phyloP scores from a whole-genome alignment of 257 asterid species.

The Euphrasia confusa region DNA sequence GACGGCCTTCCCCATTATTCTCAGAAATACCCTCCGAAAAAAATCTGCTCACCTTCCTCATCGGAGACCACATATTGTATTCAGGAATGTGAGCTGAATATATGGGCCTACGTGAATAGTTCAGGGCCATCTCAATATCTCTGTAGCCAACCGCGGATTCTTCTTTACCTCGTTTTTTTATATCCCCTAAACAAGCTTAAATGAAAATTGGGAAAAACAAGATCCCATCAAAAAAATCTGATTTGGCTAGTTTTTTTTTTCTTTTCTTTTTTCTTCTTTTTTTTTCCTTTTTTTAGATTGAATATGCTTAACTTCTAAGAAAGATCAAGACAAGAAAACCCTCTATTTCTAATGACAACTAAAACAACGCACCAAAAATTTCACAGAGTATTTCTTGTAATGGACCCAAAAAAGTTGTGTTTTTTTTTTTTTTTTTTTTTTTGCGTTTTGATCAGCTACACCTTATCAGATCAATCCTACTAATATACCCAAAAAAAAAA shows the following conservation, averaged over 20 bases:
- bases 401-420: slow-evolving; percentile 30
- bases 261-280: neutral
- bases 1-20: slow-evolving; percentile 44
- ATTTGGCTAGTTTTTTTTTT: neutral
- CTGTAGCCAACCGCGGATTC: slow-evolving; percentile 29
- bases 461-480: slow-evolving; percentile 14
- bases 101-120: slow-evolving; percentile 60
- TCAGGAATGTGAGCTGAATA: slow-evolving; percentile 57
- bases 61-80: slow-evolving; percentile 54
- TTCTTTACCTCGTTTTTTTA: neutral
- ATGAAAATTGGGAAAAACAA: neutral
- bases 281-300: slow-evolving; percentile 10
- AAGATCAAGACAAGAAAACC: slow-evolving; percentile 57
- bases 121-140: slow-evolving; percentile 81
- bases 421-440: slow-evolving; percentile 2
- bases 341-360: slow-evolving; percentile 81
- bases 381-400: slow-evolving; percentile 67
- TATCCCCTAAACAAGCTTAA: neutral
- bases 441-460: slow-evolving; percentile 19
- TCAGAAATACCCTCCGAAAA: slow-evolving; percentile 57
- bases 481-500: slow-evolving; percentile 29
- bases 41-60: slow-evolving; percentile 59
- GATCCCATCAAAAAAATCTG: slow-evolving; percentile 12
- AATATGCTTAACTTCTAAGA: neutral
- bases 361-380: slow-evolving; percentile 81